A percentile compares a stretch with the other conserved stretches of the same genome.
These are phyloP conservation scores for Elsinoe perseae DNA, from an alignment of 2,329 filamentous ascomycete species.

Conservation along the genomic window DNA sequence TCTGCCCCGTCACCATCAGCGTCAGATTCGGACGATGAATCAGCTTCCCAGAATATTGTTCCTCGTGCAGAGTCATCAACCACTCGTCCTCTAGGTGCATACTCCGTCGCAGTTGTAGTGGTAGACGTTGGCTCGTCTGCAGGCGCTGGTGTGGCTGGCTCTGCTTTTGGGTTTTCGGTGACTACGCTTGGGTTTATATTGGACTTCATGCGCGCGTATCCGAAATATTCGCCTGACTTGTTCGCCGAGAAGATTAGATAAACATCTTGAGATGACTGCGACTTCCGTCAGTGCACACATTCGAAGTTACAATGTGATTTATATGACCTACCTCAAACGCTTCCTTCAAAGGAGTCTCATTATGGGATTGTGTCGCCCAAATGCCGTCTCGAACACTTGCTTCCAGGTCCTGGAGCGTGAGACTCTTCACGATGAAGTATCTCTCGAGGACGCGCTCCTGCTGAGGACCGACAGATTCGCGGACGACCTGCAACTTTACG, in stretches of 20 bases:
- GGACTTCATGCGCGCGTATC: conserved; percentile 85
- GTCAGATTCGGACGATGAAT: conserved; percentile 48
- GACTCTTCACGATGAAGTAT: conserved; percentile 88
- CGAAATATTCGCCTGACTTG: conserved; percentile 95
- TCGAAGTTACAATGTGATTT: neutral
- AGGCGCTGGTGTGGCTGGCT: conserved; percentile 36
- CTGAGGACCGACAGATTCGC: neutral
- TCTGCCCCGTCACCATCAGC: conserved; percentile 26
- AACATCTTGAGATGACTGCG: conserved; percentile 68
- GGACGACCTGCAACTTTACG: neutral
- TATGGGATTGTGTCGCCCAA: conserved; percentile 93
- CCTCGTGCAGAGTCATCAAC: conserved; percentile 90
- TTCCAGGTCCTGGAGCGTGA: conserved; percentile 85
- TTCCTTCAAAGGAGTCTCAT: conserved; percentile 73
- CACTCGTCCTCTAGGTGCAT: conserved; percentile 72
- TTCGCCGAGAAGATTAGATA: conserved; percentile 94
- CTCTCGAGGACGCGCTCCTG: conserved; percentile 51
- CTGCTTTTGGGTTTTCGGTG: conserved; percentile 41
- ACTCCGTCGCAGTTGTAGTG: conserved; percentile 67
- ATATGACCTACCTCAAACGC: conserved; percentile 62
- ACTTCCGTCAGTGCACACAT: conserved; percentile 13
- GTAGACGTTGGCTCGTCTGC: conserved; percentile 71
- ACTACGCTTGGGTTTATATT: conserved; percentile 67
- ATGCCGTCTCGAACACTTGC: conserved; percentile 78
- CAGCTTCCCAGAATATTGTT: conserved; percentile 93